Evolutionary conservation across 179 eudicot genomes (phyloP).

Genomic region (Silene noctiflora): DNA sequence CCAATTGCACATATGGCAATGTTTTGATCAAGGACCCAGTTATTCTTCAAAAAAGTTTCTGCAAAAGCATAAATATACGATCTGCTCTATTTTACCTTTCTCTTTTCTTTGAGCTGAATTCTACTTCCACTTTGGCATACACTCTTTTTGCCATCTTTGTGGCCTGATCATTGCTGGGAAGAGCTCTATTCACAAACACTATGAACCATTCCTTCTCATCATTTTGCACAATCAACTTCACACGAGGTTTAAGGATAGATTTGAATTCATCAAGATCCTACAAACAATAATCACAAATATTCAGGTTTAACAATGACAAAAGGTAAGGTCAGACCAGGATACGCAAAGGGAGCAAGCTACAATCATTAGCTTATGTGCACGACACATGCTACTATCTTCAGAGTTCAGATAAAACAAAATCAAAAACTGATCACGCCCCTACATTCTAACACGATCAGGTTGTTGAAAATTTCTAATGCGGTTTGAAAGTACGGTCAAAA

Average conservation of each 20-base stretch:
- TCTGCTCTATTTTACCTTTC: conserved; percentile 56
- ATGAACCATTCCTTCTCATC: conserved; percentile 97
- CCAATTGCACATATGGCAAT: not conserved
- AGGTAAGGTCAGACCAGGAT: conserved; percentile 3
- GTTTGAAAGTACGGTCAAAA: not conserved
- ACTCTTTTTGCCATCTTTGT: conserved; percentile 89
- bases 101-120: conserved; percentile 94
- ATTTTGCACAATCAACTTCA: conserved; percentile 80
- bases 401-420: not conserved
- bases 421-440: too few relatives aligned
- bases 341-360: not conserved
- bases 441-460: not conserved
- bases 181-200: conserved; percentile 87
- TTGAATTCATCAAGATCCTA: conserved; percentile 99
- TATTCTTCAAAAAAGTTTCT: not conserved
- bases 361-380: not conserved
- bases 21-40: not conserved
- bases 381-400: conserved; percentile 4
- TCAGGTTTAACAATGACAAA: not conserved
- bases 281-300: conserved; percentile 5
- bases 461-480: not conserved
- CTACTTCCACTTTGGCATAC: conserved; percentile 90
- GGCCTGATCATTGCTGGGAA: conserved; percentile 83
- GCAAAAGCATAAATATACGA: not conserved
- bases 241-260: conserved; percentile 84